Evolutionary conservation across 495 filamentous ascomycete genomes (phyloP), one percentile per base, ranked within the genome.

Genomic region (Talaromyces liani): DNA sequence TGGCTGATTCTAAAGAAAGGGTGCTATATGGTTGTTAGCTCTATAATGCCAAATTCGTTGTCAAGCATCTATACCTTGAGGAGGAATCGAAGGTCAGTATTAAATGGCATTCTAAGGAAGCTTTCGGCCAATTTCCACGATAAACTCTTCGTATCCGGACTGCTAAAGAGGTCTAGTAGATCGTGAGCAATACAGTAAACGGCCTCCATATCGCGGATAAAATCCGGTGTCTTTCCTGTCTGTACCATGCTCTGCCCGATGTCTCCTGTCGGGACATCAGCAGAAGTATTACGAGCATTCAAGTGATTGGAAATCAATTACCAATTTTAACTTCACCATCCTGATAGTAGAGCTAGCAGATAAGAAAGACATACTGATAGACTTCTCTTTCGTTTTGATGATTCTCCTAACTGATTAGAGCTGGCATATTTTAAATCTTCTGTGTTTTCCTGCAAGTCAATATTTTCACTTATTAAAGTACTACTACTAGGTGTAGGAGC

Each of bases 1-100:
- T 58, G 25, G 20, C 55, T 31, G 31, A 31, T 58, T 31, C 27
- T 27, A n/a, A 58, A 58, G 31, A 58, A 58, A 29, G 55, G 55
- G 55, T 58, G 55, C 55, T 58, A 31, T 58, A 27, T n/a, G 16
- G 27, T 5, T 31, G 31, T 58, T 58, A 58, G 55, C 24, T 58
- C 27, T 29, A 58, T 58, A 58, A 27, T n/a, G 16, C 16, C 25
- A 58, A 29, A 27, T 31, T 27, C 8, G 27, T 31, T 27, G 27
- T 31, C 6, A 58, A n/a, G 24, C 16, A n/a, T 58, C 16, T 27
- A 54, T 54, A 34, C 55, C 55, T 58, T 58, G 25, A 34, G 55
- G 34, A 58, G 55, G 16, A 29, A 25, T 31, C 27, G 55, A 31
- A 54, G 55, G 16, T 25, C 16, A 58, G 31, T 27, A 58, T 58